Percentiles rank a stretch among this genome's conserved stretches.
Evolutionary conservation across 371 early-diverging fungal species (phyloP).

Genomic region (Mortierella sp.): DNA sequence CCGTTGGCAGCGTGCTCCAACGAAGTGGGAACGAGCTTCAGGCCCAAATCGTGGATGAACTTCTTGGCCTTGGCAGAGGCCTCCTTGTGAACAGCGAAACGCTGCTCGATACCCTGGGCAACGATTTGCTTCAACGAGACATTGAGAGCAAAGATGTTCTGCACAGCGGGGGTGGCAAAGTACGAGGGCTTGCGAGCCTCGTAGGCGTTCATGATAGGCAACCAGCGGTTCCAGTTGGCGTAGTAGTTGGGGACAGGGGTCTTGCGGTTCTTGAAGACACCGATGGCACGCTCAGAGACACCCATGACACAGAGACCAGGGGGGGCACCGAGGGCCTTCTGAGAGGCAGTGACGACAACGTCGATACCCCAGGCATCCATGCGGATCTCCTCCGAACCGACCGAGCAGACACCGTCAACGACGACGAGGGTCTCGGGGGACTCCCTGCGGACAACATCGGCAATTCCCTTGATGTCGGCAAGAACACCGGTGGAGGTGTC

Average conservation of each 20-base stretch:
- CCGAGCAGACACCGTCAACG: conserved; percentile 97
- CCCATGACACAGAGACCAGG: conserved; percentile 90
- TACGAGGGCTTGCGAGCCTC: conserved; percentile 93
- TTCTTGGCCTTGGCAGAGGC: conserved; percentile 84
- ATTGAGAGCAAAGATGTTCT: conserved; percentile 91
- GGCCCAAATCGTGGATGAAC: conserved; percentile 75
- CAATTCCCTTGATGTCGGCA: conserved; percentile 84
- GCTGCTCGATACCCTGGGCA: conserved; percentile 62
- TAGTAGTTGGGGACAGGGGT: conserved; percentile 81
- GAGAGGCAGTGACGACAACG: conserved; percentile 91
- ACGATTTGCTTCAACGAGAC: conserved; percentile 86
- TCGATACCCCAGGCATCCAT: conserved; percentile 96
- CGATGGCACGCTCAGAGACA: conserved; percentile 80
- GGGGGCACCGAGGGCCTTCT: conserved; percentile 96
- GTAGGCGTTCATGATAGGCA: conserved; percentile 95
- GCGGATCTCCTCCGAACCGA: conserved; percentile 93
- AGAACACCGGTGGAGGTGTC: conserved; percentile 97
- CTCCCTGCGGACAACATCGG: conserved; percentile 77
- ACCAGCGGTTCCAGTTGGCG: conserved; percentile 88
- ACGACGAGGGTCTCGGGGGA: conserved; percentile 93
- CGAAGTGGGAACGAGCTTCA: conserved; percentile 78
- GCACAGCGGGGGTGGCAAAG: conserved; percentile 98
- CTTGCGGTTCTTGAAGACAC: conserved; percentile 79
- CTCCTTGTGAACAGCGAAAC: conserved; percentile 76
- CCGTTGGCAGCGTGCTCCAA: conserved; percentile 88